Evolutionary conservation across 257 asterid species (phyloP).

Genomic region (Fraxinus americana): DNA sequence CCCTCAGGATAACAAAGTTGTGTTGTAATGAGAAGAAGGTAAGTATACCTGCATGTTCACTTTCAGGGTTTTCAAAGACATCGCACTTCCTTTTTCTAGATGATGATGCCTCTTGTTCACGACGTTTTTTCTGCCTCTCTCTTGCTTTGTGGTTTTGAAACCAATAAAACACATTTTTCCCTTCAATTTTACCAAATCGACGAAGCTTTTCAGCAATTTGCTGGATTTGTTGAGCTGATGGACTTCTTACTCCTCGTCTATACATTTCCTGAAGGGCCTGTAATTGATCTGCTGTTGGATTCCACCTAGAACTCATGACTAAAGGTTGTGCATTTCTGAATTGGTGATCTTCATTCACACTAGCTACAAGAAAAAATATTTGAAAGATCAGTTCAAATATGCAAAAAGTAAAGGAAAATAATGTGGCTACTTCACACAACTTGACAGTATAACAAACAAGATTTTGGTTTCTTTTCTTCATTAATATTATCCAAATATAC

Average conservation of each 20-base stretch:
- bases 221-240: constrained; percentile 82
- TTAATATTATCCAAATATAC: no score
- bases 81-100: constrained; percentile 23
- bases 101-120: constrained; percentile 39
- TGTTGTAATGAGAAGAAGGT: neutral
- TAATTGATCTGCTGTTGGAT: constrained; percentile 81
- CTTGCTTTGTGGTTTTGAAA: constrained; percentile 83
- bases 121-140: constrained; percentile 80
- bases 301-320: constrained; percentile 68
- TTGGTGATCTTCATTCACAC: constrained; percentile 22
- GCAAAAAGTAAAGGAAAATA: neutral
- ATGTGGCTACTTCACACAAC: no score
- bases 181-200: constrained; percentile 74
- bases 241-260: constrained; percentile 60
- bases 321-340: constrained; percentile 25
- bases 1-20: neutral
- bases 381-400: neutral
- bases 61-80: constrained; percentile 2
- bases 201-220: constrained; percentile 65
- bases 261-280: constrained; percentile 79
- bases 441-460: neutral
- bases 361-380: constrained; percentile 14
- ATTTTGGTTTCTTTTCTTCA: neutral
- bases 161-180: constrained; percentile 86
- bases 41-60: constrained; percentile 36